Conservation (phyloP, 2,329 filamentous ascomycete species). For the Arthrobotrys pseudoclavata region DNA sequence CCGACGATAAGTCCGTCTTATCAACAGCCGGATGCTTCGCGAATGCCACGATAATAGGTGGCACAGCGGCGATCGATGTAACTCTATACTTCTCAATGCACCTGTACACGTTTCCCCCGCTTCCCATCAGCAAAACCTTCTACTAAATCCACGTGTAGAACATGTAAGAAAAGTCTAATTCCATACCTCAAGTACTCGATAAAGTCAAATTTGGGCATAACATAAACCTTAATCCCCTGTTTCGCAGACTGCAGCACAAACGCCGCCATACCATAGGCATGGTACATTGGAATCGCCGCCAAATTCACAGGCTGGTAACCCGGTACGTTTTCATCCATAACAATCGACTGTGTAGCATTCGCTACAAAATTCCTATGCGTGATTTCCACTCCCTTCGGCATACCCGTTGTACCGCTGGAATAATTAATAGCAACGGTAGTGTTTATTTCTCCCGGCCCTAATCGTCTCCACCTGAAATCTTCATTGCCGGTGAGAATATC, state of each 20-base stretch:
- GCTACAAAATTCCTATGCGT: constrained; percentile 82
- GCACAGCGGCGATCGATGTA: constrained; percentile 76
- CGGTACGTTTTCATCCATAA: constrained; percentile 67
- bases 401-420: constrained; percentile 81
- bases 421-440: constrained; percentile 81
- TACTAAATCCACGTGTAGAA: neutral
- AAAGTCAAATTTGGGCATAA: constrained; percentile 85
- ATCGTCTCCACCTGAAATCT: constrained; percentile 75
- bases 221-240: constrained; percentile 76
- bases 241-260: constrained; percentile 75
- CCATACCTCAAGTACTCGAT: constrained; percentile 74
- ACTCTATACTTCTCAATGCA: constrained; percentile 77
- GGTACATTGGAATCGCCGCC: constrained; percentile 79
- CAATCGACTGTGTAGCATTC: constrained; percentile 75
- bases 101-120: neutral
- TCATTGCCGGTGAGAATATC: constrained; percentile 73
- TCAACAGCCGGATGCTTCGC: constrained; percentile 77
- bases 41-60: constrained; percentile 80
- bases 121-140: neutral
- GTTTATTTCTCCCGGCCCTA: constrained; percentile 69
- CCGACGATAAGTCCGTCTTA: constrained; percentile 77
- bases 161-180: neutral
- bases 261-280: constrained; percentile 77
- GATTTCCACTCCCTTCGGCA: constrained; percentile 87
- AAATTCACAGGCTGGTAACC: constrained; percentile 63